Percentiles rank a stretch among this genome's conserved stretches.
phyloP scores from a whole-genome alignment of 139 green algal genomes.

The Coccomyxa sp. region DNA sequence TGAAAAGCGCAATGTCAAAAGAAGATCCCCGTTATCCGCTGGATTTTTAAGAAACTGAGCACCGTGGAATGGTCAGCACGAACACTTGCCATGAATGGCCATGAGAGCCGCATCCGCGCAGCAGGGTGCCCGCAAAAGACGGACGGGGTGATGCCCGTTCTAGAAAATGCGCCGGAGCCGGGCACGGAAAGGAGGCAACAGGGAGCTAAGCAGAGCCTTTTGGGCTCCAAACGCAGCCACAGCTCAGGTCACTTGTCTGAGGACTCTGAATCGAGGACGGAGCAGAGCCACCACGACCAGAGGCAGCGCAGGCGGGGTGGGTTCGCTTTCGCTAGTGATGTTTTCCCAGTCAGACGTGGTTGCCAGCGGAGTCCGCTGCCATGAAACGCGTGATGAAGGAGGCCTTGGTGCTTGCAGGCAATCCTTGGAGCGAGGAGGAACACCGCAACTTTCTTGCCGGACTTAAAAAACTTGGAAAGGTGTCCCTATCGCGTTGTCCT shows the following conservation, averaged over 20 bases:
- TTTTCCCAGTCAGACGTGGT: not conserved
- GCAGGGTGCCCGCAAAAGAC: not conserved
- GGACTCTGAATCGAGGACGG: not conserved
- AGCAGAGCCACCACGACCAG: slow-evolving; percentile 8
- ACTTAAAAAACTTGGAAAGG: slow-evolving; percentile 56
- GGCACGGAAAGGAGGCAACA: no score
- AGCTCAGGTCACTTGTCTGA: slow-evolving; percentile 4
- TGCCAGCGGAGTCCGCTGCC: not conserved
- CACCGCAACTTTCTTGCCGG: slow-evolving; percentile 62
- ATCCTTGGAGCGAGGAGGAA: slow-evolving; percentile 67
- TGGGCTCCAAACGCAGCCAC: not conserved
- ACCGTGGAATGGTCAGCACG: no score
- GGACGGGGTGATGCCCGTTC: slow-evolving; percentile 4
- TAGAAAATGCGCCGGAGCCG: slow-evolving; percentile 11
- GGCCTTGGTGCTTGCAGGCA: slow-evolving; percentile 6
- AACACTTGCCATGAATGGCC: no score
- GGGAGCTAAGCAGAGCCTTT: no score
- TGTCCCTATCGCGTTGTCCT: not conserved
- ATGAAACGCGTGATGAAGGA: not conserved
- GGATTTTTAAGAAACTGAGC: no score
- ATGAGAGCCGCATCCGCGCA: not conserved
- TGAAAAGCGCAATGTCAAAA: no score
- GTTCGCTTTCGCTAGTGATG: not conserved
- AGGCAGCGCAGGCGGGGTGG: slow-evolving; percentile 9
- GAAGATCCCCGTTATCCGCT: no score